phyloP scores from a whole-genome alignment of 2,329 filamentous ascomycete species.

The Penicillium occitanis region DNA sequence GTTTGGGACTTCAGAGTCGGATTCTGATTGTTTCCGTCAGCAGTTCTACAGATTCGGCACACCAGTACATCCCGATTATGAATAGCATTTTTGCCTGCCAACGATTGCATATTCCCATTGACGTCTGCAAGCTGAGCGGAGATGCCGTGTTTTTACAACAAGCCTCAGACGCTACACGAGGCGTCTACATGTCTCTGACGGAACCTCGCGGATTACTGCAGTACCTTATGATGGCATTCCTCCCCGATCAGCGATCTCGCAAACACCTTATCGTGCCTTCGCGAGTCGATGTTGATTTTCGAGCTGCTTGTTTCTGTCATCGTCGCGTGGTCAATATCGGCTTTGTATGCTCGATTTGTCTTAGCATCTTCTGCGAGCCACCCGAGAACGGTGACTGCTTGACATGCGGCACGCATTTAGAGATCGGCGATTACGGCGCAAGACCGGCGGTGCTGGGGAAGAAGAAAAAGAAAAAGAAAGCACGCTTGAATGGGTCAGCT shows the following conservation, averaged over 20 bases:
- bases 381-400: slow-evolving; percentile 68
- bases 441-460: slow-evolving; percentile 73
- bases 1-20: slow-evolving; percentile 64
- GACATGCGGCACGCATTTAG: slow-evolving; percentile 77
- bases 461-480: slow-evolving; percentile 76
- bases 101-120: slow-evolving; percentile 81
- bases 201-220: slow-evolving; percentile 73
- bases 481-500: slow-evolving; percentile 48
- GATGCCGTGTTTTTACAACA: slow-evolving; percentile 93
- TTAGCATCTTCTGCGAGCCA: slow-evolving; percentile 84
- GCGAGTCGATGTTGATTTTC: slow-evolving; percentile 86
- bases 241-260: slow-evolving; percentile 67
- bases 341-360: slow-evolving; percentile 93
- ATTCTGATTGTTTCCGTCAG: slow-evolving; percentile 90
- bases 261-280: slow-evolving; percentile 73
- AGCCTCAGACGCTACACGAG: slow-evolving; percentile 71
- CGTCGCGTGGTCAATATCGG: slow-evolving; percentile 85
- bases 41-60: slow-evolving; percentile 80
- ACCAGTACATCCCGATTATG: slow-evolving; percentile 97
- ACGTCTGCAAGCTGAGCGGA: slow-evolving; percentile 82
- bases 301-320: slow-evolving; percentile 98
- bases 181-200: slow-evolving; percentile 65
- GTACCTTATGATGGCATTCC: slow-evolving; percentile 91
- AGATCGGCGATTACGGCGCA: slow-evolving; percentile 72
- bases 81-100: slow-evolving; percentile 96